phyloP scores from a whole-genome alignment of 2,329 filamentous ascomycete species.

The Colletotrichum cordylinicola region DNA sequence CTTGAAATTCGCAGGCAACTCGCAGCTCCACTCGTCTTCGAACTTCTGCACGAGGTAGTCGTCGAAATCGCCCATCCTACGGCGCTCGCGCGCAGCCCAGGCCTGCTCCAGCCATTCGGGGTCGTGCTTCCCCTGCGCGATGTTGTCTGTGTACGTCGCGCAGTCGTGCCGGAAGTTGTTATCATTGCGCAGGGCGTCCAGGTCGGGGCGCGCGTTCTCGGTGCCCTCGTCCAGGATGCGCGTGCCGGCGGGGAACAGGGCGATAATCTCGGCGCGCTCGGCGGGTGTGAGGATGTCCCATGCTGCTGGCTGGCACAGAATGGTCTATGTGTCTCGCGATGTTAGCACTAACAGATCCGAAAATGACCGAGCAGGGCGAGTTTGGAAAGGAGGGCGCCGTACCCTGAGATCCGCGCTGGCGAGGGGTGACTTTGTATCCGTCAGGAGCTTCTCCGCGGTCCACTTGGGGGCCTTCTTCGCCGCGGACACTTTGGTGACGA shows the following conservation, averaged over 20 bases:
- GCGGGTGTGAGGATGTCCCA: constrained; percentile 40
- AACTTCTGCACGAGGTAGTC: constrained; percentile 51
- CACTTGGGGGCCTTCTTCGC: constrained; percentile 37
- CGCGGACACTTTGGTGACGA: constrained; percentile 21
- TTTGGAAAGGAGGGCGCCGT: not conserved
- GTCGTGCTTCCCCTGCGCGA: constrained; percentile 55
- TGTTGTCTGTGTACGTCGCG: constrained; percentile 50
- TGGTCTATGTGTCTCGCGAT: constrained; percentile 28
- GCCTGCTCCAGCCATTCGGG: constrained; percentile 58
- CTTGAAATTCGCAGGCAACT: constrained; percentile 35
- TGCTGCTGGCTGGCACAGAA: constrained; percentile 42
- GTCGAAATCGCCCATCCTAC: constrained; percentile 56
- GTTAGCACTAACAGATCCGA: not conserved
- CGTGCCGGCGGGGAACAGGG: constrained; percentile 40
- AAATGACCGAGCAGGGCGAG: not conserved
- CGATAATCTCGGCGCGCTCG: constrained; percentile 40
- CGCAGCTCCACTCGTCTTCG: constrained; percentile 51
- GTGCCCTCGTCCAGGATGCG: constrained; percentile 41
- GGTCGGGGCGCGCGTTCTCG: constrained; percentile 43
- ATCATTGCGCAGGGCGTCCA: constrained; percentile 49
- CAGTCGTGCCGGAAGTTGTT: constrained; percentile 56
- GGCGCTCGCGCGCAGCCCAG: constrained; percentile 55
- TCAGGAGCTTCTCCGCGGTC: constrained; percentile 39
- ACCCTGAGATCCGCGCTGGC: constrained; percentile 44
- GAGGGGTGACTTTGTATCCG: constrained; percentile 42